These are phyloP conservation scores for Tolypocladium amazonense DNA, from an alignment of 2,329 filamentous ascomycete species.

Conservation along the genomic window DNA sequence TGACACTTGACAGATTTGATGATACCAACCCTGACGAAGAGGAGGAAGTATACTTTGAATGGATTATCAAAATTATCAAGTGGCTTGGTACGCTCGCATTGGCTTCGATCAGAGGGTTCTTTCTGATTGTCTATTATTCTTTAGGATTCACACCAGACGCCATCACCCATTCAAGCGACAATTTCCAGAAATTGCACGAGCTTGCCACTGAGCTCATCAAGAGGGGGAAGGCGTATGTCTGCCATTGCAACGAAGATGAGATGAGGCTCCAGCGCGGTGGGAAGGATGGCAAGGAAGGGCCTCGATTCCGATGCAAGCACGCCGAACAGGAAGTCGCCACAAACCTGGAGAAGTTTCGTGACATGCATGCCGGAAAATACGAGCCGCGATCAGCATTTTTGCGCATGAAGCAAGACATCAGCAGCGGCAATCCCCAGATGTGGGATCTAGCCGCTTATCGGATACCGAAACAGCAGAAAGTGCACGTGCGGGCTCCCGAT, in stretches of 20 bases:
- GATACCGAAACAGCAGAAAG: constrained; percentile 70
- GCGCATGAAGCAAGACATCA: constrained; percentile 86
- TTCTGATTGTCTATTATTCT: background rate
- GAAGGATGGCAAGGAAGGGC: constrained; percentile 49
- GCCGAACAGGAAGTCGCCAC: constrained; percentile 64
- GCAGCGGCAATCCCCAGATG: constrained; percentile 82
- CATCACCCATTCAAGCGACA: constrained; percentile 78
- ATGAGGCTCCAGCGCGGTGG: constrained; percentile 83
- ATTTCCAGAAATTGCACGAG: constrained; percentile 75
- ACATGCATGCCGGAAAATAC: constrained; percentile 87
- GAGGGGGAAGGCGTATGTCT: constrained; percentile 64
- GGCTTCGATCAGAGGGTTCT: background rate
- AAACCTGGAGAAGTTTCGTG: constrained; percentile 73
- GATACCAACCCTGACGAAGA: constrained; percentile 94
- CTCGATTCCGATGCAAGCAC: constrained; percentile 71
- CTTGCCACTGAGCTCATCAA: constrained; percentile 72
- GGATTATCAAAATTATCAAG: constrained; percentile 77
- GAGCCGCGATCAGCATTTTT: constrained; percentile 73
- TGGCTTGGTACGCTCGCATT: constrained; percentile 40
- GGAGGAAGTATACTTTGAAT: constrained; percentile 77
- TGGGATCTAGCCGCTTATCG: constrained; percentile 93
- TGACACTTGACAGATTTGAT: constrained; percentile 51
- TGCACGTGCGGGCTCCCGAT: constrained; percentile 42
- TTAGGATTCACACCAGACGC: constrained; percentile 37
- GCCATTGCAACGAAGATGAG: constrained; percentile 69